A percentile compares a stretch with the other conserved stretches of the same genome.
These are phyloP conservation scores for Trichoderma sp. DNA, from an alignment of 2,329 filamentous ascomycete species.

Conservation along the genomic window DNA sequence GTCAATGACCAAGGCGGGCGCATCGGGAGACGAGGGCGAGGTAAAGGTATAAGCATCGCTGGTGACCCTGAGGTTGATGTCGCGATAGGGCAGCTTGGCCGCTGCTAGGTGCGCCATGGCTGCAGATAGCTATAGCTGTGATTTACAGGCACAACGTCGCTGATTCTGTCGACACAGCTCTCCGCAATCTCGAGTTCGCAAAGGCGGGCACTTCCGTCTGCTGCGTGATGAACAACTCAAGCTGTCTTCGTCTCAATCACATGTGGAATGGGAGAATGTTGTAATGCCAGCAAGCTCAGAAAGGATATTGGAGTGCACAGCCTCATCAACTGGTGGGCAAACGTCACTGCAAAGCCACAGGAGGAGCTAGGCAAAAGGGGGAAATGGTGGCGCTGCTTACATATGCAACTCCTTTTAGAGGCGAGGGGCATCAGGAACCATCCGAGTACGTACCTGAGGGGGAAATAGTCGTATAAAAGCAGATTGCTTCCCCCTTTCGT, in stretches of 20 bases:
- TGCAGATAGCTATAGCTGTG: background rate
- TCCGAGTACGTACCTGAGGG: background rate
- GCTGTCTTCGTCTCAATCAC: slow-evolving; percentile 16
- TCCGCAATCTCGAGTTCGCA: background rate
- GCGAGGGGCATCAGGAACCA: background rate
- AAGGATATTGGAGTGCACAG: slow-evolving; percentile 17
- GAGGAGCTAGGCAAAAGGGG: slow-evolving; percentile 11
- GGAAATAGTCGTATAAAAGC: background rate
- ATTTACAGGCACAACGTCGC: background rate
- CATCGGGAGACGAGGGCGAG: slow-evolving; percentile 88
- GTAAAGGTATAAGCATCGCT: slow-evolving; percentile 94
- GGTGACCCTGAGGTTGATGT: slow-evolving; percentile 95
- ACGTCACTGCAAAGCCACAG: slow-evolving; percentile 21
- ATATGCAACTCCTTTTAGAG: background rate
- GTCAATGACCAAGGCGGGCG: slow-evolving; percentile 85
- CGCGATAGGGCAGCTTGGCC: slow-evolving; percentile 71
- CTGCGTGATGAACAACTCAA: background rate
- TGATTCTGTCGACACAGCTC: background rate
- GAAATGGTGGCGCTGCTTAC: slow-evolving; percentile 6
- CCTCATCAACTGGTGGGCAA: slow-evolving; percentile 4
- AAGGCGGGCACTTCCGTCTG: background rate
- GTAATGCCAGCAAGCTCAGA: slow-evolving; percentile 21
- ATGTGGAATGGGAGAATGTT: slow-evolving; percentile 18
- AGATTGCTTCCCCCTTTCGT: background rate
- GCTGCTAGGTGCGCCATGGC: slow-evolving; percentile 42